Evolutionary conservation across 306 rosid species (phyloP), one percentile per base, ranked within the genome.

Genomic region (Lathyrus sativus): DNA sequence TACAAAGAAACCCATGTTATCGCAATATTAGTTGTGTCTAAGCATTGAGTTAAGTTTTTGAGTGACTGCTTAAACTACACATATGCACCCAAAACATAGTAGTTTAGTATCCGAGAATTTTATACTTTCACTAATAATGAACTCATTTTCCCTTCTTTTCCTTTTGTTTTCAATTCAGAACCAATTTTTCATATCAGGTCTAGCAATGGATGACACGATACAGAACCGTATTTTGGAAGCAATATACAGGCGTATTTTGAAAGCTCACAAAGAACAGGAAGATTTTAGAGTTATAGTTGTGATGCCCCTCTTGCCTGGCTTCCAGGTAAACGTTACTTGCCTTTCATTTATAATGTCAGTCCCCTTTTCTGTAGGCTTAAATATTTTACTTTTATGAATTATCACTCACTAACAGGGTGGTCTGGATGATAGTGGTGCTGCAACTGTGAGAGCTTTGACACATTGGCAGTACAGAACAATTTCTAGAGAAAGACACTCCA

Each of bases 401-500:
- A 54, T 48, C 70, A 73, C 19, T 48, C 74, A 73, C 17, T 65
- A 66, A 57, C 84, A 93, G 97, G 99, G 99, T 48, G 99, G 99
- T 65, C 72, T 95, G 62, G 96, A 95, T 83, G 99, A 95, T 64
- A 75, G 87, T 22, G 99, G 99, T 41, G 99, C 99, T 39, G 99
- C 99, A 65, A 88, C 99, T 18, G 96, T 90, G 78, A 95, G 97
- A 87, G 99, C 99, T 55, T 86, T 90, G 68, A 84, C 95, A 83
- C 97, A 95, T 72, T 95, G 99, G 97, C 99, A 90, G 76, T 85
- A 95, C 80, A 90, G 97, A 81, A 90, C 99, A 17, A 90, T 95
- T 75, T 90, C 88, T 60, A 86, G 95, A 78, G 95, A 91, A 73
- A 76, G 31, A 1, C 81, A 77, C 79, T 95, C 99, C 39, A 88